Conservation (phyloP, 1,284 basidiomycete species). For the Ustilago curta region DNA sequence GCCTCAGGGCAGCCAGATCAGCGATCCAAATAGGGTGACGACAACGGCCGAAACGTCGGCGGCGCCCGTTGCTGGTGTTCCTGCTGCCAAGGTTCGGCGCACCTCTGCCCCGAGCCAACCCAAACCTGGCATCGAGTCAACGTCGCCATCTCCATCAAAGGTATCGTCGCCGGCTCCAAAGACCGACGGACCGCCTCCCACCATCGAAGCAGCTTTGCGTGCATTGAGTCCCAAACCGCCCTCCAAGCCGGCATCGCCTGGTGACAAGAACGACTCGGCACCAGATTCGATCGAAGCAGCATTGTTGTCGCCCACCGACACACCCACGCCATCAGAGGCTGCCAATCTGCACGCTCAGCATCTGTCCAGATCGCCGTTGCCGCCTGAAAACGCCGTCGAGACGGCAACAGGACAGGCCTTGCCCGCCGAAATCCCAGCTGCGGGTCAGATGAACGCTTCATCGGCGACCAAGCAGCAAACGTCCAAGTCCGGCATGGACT, state of each 20-base stretch:
- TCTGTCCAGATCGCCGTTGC: conserved; percentile 26
- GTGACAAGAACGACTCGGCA: conserved; percentile 11
- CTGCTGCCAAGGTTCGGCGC: conserved; percentile 36
- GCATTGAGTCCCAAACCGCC: conserved; percentile 14
- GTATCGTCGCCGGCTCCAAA: neutral
- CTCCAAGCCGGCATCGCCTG: conserved; percentile 18
- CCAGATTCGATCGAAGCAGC: conserved; percentile 43
- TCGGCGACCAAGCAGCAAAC: conserved; percentile 49
- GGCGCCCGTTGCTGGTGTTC: conserved; percentile 7
- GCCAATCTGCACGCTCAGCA: conserved; percentile 28
- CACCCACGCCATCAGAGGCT: conserved; percentile 39
- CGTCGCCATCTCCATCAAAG: neutral
- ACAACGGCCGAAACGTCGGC: conserved; percentile 15
- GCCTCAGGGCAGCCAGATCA: conserved; percentile 2
- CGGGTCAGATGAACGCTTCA: conserved; percentile 41
- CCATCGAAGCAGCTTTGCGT: conserved; percentile 16
- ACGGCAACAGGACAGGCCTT: conserved; percentile 32
- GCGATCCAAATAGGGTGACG: conserved; percentile 10
- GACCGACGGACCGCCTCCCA: conserved; percentile 3
- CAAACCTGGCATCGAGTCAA: conserved; percentile 10
- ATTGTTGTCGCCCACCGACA: conserved; percentile 37
- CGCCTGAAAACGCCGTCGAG: conserved; percentile 32
- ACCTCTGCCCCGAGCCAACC: conserved; percentile 28
- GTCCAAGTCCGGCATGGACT: conserved; percentile 38
- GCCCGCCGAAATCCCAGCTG: conserved; percentile 33